A percentile compares a stretch with the other conserved stretches of the same genome.
Conservation (phyloP, 2,329 filamentous ascomycete genomes). For the Cladophialophora bantiana region DNA sequence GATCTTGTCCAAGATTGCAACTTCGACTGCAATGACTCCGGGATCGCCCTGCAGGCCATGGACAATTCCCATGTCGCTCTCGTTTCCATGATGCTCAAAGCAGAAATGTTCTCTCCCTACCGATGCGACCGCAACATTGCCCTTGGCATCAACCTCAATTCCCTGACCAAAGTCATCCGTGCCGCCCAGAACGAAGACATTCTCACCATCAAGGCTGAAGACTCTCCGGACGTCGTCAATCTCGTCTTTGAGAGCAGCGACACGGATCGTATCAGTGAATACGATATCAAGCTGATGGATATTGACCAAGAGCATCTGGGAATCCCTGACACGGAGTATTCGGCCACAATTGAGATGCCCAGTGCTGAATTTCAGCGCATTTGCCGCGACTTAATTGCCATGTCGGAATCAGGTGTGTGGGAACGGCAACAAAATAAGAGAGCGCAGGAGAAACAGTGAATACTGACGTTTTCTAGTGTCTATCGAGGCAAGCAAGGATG, state of each 20-base stretch:
- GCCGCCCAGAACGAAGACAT: slow-evolving; percentile 94
- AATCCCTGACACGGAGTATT: slow-evolving; percentile 98
- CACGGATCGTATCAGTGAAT: slow-evolving; percentile 93
- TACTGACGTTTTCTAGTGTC: slow-evolving; percentile 66
- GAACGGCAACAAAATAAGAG: neutral
- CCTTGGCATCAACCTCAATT: slow-evolving; percentile 94
- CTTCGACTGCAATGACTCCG: slow-evolving; percentile 99
- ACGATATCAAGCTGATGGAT: slow-evolving; percentile 99
- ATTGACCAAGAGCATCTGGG: slow-evolving; percentile 99
- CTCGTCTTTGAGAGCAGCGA: slow-evolving; percentile 90
- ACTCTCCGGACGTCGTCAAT: slow-evolving; percentile 94
- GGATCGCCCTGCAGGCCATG: slow-evolving; percentile 98
- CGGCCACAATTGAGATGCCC: slow-evolving; percentile 88
- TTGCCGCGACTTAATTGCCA: slow-evolving; percentile 85
- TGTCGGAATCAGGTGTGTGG: slow-evolving; percentile 90
- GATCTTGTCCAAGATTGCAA: slow-evolving; percentile 99
- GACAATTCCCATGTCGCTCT: slow-evolving; percentile 99
- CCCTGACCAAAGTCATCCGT: slow-evolving; percentile 95
- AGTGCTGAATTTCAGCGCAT: slow-evolving; percentile 91
- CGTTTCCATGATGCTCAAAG: slow-evolving; percentile 98
- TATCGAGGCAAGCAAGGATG: slow-evolving; percentile 96
- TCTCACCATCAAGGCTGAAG: slow-evolving; percentile 95
- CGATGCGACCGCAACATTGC: slow-evolving; percentile 99
- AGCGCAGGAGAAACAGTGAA: neutral
- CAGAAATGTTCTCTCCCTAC: slow-evolving; percentile 91